Evolutionary conservation across 1,284 basidiomycete species (phyloP), one percentile per base, ranked within the genome.

Genomic region (Ganoderma sinense): DNA sequence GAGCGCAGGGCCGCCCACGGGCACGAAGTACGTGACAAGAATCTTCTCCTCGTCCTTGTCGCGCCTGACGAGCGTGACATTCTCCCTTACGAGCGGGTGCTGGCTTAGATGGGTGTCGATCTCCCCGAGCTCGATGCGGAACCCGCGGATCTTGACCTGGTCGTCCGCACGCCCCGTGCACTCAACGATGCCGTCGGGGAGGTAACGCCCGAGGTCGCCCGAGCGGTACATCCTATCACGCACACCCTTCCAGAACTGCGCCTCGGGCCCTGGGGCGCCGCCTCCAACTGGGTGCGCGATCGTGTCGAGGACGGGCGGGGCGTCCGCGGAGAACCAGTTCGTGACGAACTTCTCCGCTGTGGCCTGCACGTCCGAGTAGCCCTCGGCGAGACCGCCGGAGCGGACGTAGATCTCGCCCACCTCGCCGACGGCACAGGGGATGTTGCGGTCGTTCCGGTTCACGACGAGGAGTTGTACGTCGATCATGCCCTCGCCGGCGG

Each of bases 41-140:
- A 99, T 97, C 86, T 99, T 99, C 84, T 99, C 98, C 82, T 99
- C 98, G 82, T 99, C 96, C 86, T 99, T 99, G 85, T 99, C 97
- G 80, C 98, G 88, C 77, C 98, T 86, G 33, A 99, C 97, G 62
- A 99, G 87, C 1, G 98, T 99, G 65, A 99, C 97, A 78, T 99
- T 99, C 84, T 99, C 98, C 14, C 97, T 87, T 2, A 99, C 92
- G 26, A 96, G 89, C 7, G 96, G 94, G 80, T 99, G 97, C 77
- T 97, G 92, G 75, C 94, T 96, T 51, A 99, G 89, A 82, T 98
- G 93, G 0, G 96, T 98, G 81, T 99, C 98, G 75, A 99, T 99
- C 83, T 99, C 98, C 23, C 97, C 97, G 7, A 99, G 88, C 83
- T 99, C 98, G 79, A 99, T 99, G 43, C 98, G 89, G 91, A 99